These are phyloP conservation scores for Xerocomus brunneocitrinus DNA, from an alignment of 768 basidiomycete species.

Conservation along the genomic window DNA sequence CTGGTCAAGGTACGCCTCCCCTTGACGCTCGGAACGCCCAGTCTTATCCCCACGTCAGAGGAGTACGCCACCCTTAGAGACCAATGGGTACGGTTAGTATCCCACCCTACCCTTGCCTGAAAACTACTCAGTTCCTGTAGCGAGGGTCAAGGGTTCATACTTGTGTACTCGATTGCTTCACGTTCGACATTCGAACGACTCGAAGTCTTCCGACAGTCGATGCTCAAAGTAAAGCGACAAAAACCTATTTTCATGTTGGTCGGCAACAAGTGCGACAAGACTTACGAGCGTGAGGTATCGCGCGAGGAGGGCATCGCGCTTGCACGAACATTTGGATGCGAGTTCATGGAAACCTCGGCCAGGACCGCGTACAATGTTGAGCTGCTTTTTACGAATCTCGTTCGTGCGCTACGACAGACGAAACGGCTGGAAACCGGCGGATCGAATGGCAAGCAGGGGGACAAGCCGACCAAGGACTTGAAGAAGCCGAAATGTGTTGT, in stretches of 20 bases:
- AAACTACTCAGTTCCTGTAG: conserved; percentile 37
- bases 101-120: conserved; percentile 1
- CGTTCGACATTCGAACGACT: conserved; percentile 87
- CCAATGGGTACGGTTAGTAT: conserved; percentile 92
- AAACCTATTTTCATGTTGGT: conserved; percentile 90
- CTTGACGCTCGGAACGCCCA: conserved; percentile 4
- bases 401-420: conserved; percentile 75
- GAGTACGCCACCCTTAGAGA: conserved; percentile 95
- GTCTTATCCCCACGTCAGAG: conserved; percentile 51
- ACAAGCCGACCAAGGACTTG: conserved; percentile 42
- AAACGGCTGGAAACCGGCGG: conserved; percentile 49
- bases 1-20: conserved; percentile 78
- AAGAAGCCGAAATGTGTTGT: conserved; percentile 65
- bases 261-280: conserved; percentile 94
- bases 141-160: conserved; percentile 96
- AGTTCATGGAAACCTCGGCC: conserved; percentile 95
- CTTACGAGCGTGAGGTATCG: conserved; percentile 86
- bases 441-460: conserved; percentile 36
- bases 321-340: conserved; percentile 83
- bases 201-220: conserved; percentile 85
- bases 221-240: conserved; percentile 82
- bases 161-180: conserved; percentile 96
- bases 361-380: conserved; percentile 94
- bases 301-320: conserved; percentile 82
- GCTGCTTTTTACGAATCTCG: conserved; percentile 80